phyloP scores from a whole-genome alignment of 805 yeast species.

The Ogataea pini region DNA sequence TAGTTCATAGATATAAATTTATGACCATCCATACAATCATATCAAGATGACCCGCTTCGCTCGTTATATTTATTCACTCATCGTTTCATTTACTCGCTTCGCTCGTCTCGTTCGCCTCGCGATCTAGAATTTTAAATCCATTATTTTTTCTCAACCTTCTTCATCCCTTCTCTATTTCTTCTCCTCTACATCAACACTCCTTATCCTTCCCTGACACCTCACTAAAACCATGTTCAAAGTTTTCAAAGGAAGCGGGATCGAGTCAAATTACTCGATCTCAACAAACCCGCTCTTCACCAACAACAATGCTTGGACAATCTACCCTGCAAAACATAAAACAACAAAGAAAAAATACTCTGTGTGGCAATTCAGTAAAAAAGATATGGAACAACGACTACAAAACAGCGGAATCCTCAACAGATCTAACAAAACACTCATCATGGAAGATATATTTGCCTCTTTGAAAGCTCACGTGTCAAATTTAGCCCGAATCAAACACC shows the following conservation, averaged over 20 bases:
- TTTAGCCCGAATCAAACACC: conserved; percentile 83
- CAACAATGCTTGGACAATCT: conserved; percentile 81
- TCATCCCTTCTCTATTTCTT: not conserved
- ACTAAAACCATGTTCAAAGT: conserved; percentile 47
- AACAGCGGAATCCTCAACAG: conserved; percentile 51
- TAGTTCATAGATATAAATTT: no score
- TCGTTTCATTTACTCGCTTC: no score
- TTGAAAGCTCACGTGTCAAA: conserved; percentile 68
- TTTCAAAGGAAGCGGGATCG: conserved; percentile 59
- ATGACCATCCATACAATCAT: no score
- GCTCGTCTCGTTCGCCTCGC: no score
- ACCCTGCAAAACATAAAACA: conserved; percentile 74
- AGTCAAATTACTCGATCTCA: conserved; percentile 67
- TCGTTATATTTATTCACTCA: no score
- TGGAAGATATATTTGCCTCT: conserved; percentile 65
- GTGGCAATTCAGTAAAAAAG: conserved; percentile 81
- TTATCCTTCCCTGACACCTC: not conserved
- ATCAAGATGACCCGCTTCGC: no score
- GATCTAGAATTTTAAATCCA: no score
- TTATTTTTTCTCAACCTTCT: no score
- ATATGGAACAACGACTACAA: conserved; percentile 57
- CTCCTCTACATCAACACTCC: not conserved
- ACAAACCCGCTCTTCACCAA: conserved; percentile 64
- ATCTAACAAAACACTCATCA: conserved; percentile 48
- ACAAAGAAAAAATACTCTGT: conserved; percentile 71